Evolutionary conservation across 176 grass and related monocot species (phyloP), one percentile per base, ranked within the genome.

Genomic region (Puccinellia tenuiflora): DNA sequence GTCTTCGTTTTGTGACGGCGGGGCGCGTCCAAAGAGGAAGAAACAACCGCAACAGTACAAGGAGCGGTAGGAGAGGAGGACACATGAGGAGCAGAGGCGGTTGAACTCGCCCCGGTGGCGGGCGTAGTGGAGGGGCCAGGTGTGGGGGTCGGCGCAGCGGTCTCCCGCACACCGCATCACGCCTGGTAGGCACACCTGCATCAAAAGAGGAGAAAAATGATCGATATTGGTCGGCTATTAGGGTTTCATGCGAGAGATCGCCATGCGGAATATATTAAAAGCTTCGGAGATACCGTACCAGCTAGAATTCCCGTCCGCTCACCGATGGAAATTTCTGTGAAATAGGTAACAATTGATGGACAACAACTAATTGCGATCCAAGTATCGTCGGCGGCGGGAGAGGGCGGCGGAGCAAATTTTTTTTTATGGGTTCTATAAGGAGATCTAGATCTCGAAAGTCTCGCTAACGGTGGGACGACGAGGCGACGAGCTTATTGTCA

Each of bases 21-120:
- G 29, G 24, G 39, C 15, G 5, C 46, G 17, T 24, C 69, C 28
- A 68, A 95, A 42, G 53, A 95, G 64, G 21, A 73, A n/a, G 69
- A 93, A 80, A 80, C 91, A 98, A 42, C 61, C 67, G 1, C 87
- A 93, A 70, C 93, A 98, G 80, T 95, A 98, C n/a, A 65, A 1
- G 26, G 88, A 79, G 16, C 88, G 89, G 40, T 92, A 54, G 48
- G 84, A 83, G 11, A 90, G 90, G 68, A 98, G 48, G 53, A 98
- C 31, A 30, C 96, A 95, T 1, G 87, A 74, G 47, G 40, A 72
- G 77, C 96, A 98, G 6, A 95, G 74, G 14, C 80, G 85, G n/a
- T 54, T 21, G 61, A 26, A 78, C 18, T 50, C 77, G 40, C 86
- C 85, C 7, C 62, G 14, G 48, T 88, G 73, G 75, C 88, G 79